phyloP scores from a whole-genome alignment of 1,284 basidiomycete genomes.

The Pterula multifida region DNA sequence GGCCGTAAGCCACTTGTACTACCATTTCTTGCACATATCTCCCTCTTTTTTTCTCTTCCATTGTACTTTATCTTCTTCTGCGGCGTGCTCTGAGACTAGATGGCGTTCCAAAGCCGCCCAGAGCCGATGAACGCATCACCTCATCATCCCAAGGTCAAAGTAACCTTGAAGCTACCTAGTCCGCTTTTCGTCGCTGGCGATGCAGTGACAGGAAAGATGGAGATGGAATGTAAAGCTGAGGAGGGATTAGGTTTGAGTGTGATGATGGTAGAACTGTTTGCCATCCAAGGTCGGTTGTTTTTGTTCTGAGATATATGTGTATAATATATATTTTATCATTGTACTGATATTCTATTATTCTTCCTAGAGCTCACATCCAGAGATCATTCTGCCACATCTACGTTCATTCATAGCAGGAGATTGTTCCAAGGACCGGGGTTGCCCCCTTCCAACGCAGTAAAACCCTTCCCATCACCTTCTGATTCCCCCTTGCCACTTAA shows the following conservation, averaged over 20 bases:
- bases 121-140: slow-evolving; percentile 72
- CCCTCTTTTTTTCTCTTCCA: no score
- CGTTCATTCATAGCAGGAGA: slow-evolving; percentile 54
- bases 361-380: slow-evolving; percentile 61
- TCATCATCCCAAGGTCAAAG: slow-evolving; percentile 62
- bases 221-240: slow-evolving; percentile 65
- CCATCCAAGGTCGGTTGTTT: slow-evolving; percentile 46
- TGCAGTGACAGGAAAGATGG: slow-evolving; percentile 58
- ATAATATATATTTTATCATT: slow-evolving; percentile 7
- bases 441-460: slow-evolving; percentile 69
- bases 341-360: no score
- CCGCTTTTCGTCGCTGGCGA: slow-evolving; percentile 46
- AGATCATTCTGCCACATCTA: slow-evolving; percentile 66
- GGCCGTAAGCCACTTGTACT: no score
- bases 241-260: slow-evolving; percentile 50
- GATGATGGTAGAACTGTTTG: slow-evolving; percentile 66
- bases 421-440: slow-evolving; percentile 70
- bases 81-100: no score
- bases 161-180: slow-evolving; percentile 25
- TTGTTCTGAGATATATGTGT: background rate
- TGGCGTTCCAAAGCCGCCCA: no score
- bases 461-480: slow-evolving; percentile 38
- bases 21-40: no score
- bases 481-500: slow-evolving; percentile 45
- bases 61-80: no score